These are phyloP conservation scores for Coccomyxa sp. DNA, from an alignment of 139 green algal genomes.

Conservation along the genomic window DNA sequence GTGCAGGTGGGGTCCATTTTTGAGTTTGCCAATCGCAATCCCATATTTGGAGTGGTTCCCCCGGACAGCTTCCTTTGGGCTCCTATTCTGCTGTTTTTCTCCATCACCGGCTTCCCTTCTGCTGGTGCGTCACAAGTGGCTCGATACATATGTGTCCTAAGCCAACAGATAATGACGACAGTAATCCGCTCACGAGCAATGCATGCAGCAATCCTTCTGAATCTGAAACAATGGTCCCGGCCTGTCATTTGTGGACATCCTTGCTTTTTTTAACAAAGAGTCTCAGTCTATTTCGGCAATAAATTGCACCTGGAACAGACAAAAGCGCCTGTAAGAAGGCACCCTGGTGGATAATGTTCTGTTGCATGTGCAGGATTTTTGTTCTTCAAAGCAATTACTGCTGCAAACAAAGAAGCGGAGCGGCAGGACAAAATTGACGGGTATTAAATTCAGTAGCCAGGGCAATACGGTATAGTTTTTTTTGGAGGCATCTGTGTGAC, in stretches of 20 bases:
- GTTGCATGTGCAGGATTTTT: conserved; percentile 47
- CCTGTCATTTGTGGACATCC: background rate
- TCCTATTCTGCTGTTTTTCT: conserved; percentile 76
- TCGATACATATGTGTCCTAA: background rate
- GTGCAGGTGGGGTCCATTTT: conserved; percentile 60
- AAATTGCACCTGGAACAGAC: too few species aligned
- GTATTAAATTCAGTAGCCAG: conserved; percentile 29
- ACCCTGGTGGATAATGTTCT: too few species aligned
- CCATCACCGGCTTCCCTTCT: conserved; percentile 69
- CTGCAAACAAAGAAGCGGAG: conserved; percentile 71
- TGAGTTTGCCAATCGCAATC: conserved; percentile 48
- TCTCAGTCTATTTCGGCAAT: too few species aligned
- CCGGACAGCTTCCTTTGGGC: conserved; percentile 64
- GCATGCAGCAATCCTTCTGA: background rate
- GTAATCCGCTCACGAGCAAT: background rate
- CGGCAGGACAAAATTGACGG: conserved; percentile 70
- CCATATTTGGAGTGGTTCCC: conserved; percentile 52
- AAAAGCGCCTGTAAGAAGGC: too few species aligned
- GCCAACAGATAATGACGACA: background rate
- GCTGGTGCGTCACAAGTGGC: conserved; percentile 32
- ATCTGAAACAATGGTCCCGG: background rate
- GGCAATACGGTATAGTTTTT: too few species aligned
- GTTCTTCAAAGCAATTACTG: conserved; percentile 67
- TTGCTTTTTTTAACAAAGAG: too few species aligned
- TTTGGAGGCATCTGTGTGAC: too few species aligned